These are phyloP conservation scores for Brassica hybrid DNA, from an alignment of 441 rosid genomes.

Conservation along the genomic window DNA sequence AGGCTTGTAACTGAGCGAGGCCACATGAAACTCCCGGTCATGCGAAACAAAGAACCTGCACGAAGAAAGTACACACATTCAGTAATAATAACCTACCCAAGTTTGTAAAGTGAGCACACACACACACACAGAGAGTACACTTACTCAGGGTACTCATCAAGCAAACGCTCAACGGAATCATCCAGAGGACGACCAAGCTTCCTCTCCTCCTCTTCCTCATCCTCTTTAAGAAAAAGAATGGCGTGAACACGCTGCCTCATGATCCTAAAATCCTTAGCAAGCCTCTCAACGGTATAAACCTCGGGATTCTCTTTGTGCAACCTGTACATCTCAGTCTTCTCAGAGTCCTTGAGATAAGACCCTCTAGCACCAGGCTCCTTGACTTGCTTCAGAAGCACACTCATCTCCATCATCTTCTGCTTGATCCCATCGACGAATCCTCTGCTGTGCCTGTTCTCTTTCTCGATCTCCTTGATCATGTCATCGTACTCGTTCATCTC, in stretches of 20 bases:
- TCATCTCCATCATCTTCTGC: conserved; percentile 55
- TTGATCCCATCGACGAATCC: conserved; percentile 64
- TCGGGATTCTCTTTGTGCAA: conserved; percentile 85
- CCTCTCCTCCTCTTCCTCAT: conserved; percentile 87
- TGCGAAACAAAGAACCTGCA: conserved; percentile 78
- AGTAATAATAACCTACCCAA: not conserved
- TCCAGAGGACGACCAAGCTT: conserved; percentile 83
- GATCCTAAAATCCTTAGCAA: conserved; percentile 86
- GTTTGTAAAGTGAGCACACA: not conserved
- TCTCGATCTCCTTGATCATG: conserved; percentile 48
- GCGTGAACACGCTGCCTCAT: conserved; percentile 96
- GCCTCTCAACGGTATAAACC: conserved; percentile 71
- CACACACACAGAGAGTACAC: conserved; percentile 5
- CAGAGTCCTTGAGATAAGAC: conserved; percentile 79
- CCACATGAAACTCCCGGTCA: conserved; percentile 94
- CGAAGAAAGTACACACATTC: conserved; percentile 10
- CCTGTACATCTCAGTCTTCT: conserved; percentile 90
- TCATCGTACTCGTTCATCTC: conserved; percentile 60
- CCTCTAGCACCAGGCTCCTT: conserved; percentile 90
- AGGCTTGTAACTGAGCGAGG: conserved; percentile 86
- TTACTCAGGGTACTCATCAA: conserved; percentile 88
- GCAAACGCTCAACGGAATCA: conserved; percentile 83
- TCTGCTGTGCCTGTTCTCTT: conserved; percentile 47
- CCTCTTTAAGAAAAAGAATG: conserved; percentile 86
- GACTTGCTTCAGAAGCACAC: conserved; percentile 69